phyloP scores from a whole-genome alignment of 352 stramenopile genomes.

The Globisporangium polare region DNA sequence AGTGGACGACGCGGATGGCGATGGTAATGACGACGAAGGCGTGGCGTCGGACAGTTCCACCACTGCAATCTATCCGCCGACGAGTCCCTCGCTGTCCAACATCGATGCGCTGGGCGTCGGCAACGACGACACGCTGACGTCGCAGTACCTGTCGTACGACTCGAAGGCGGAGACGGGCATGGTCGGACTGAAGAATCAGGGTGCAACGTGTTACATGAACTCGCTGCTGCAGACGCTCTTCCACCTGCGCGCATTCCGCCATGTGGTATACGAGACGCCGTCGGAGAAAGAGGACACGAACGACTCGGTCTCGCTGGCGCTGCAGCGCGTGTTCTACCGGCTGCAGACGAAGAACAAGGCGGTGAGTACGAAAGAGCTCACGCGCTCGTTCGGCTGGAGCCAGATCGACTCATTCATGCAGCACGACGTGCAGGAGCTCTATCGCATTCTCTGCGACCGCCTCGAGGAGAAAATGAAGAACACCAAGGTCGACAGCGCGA shows the following conservation, averaged over 20 bases:
- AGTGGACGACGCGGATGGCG: constrained; percentile 12
- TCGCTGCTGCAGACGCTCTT: constrained; percentile 92
- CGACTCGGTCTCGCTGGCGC: constrained; percentile 74
- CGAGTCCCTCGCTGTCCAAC: constrained; percentile 21
- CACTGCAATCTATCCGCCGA: constrained; percentile 4
- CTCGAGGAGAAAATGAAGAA: constrained; percentile 93
- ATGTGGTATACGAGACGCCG: constrained; percentile 81
- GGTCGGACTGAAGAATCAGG: constrained; percentile 88
- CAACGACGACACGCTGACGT: constrained; percentile 6
- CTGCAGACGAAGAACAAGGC: constrained; percentile 67
- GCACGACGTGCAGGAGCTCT: constrained; percentile 91
- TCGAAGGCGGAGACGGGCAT: constrained; percentile 84
- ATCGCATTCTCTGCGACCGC: constrained; percentile 89
- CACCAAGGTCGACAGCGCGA: constrained; percentile 72
- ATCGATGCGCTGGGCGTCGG: constrained; percentile 17
- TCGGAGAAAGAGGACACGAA: constrained; percentile 77
- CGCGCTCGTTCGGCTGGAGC: constrained; percentile 91
- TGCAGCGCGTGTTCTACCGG: constrained; percentile 85
- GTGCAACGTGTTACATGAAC: constrained; percentile 93
- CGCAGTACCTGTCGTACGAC: constrained; percentile 50
- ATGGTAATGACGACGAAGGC: constrained; percentile 10
- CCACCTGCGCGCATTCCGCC: constrained; percentile 81
- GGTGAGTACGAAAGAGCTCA: constrained; percentile 92
- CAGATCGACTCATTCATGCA: constrained; percentile 91
- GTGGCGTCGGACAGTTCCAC: constrained; percentile 12